Conservation (phyloP, 192 early-diverging fungal genomes). For the Paraglomus occultum region DNA sequence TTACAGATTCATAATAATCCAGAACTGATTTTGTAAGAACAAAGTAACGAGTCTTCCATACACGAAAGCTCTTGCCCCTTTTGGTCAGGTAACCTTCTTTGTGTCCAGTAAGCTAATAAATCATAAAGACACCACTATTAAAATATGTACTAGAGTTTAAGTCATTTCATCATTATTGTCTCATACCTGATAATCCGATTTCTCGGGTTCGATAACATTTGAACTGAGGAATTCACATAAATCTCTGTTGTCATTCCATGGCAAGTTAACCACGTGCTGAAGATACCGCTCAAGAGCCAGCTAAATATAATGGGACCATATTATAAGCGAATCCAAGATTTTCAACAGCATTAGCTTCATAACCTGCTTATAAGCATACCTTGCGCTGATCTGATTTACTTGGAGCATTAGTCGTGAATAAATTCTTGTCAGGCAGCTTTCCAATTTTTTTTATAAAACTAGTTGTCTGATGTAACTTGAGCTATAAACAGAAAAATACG, state of each 20-base stretch:
- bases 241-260: slow-evolving; percentile 57
- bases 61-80: slow-evolving; percentile 95
- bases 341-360: background rate
- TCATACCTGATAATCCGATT: slow-evolving; percentile 29
- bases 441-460: slow-evolving; percentile 50
- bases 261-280: slow-evolving; percentile 63
- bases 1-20: slow-evolving; percentile 81
- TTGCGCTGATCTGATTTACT: slow-evolving; percentile 87
- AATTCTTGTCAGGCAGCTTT: slow-evolving; percentile 81
- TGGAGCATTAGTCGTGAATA: slow-evolving; percentile 79
- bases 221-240: slow-evolving; percentile 77
- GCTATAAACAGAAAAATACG: background rate
- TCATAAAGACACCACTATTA: no score
- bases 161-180: no score
- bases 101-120: slow-evolving; percentile 51
- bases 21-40: slow-evolving; percentile 63
- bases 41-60: slow-evolving; percentile 93
- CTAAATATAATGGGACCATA: background rate
- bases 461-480: slow-evolving; percentile 21
- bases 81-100: slow-evolving; percentile 91
- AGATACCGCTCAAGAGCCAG: slow-evolving; percentile 81
- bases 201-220: slow-evolving; percentile 54
- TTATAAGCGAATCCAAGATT: background rate
- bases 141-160: no score
- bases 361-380: slow-evolving; percentile 37